A percentile compares a stretch with the other conserved stretches of the same genome.
phyloP scores from a whole-genome alignment of 208 protist species.

The Leishmania gerbilli region DNA sequence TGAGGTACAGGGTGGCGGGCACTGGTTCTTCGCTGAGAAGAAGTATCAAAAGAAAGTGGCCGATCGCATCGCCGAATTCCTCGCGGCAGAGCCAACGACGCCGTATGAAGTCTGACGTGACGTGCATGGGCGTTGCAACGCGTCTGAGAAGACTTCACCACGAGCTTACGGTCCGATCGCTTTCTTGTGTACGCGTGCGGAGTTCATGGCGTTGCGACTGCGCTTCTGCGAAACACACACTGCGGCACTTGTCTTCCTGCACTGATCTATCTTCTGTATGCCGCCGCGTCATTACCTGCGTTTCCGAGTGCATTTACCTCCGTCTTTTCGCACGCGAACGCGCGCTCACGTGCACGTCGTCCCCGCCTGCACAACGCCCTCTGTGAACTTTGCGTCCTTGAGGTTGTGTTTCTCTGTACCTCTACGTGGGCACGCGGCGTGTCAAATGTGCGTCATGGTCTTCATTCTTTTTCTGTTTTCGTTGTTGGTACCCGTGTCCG shows the following conservation, averaged over 20 bases:
- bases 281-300: background rate
- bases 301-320: background rate
- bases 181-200: too few species aligned
- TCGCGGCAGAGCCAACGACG: slow-evolving; percentile 24
- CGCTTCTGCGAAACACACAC: background rate
- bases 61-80: slow-evolving; percentile 50
- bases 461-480: background rate
- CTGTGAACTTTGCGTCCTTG: background rate
- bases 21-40: slow-evolving; percentile 83
- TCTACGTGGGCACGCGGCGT: background rate
- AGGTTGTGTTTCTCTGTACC: background rate
- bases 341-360: background rate
- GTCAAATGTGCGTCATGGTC: background rate
- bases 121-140: background rate
- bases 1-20: slow-evolving; percentile 56
- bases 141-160: background rate
- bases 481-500: too few species aligned
- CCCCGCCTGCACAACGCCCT: background rate
- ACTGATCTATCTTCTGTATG: background rate
- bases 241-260: background rate
- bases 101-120: background rate
- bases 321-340: background rate
- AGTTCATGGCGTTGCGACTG: background rate
- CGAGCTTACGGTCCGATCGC: background rate
- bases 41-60: slow-evolving; percentile 53